Base-by-base conservation (phyloP, 2,329 filamentous ascomycete genomes). In the Dactylellina drechsleri region DNA sequence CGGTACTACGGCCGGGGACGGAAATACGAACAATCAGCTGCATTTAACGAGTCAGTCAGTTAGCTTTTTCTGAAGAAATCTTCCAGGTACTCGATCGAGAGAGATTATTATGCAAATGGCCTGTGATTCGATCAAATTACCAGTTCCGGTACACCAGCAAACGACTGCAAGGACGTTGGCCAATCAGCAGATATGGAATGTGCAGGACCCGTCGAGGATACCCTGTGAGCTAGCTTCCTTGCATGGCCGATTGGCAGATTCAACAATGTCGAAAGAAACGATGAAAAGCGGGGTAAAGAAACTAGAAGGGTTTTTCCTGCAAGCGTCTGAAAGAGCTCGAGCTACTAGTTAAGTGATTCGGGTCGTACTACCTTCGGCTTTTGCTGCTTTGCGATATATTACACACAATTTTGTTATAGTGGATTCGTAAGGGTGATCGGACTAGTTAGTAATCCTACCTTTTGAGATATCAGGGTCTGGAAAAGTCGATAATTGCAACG, bases 281-380 rank as follows among this genome's bases (percentile, higher is more conserved):
- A 18, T 26, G 45, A 64, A 75, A 75, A 75, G 71, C 71, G 71
- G 71, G 71, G 71, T 75, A 68, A 36, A 36, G 5, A 36, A 36
- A 36, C 31, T 10, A 36, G 10, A 36, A 36, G 5, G 10, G 31
- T 3, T 36, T 36, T 36, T 36, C 31, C 31, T 36, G 31, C 31
- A 36, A 36, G 31, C 31, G 31, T 36, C 31, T 36, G 31, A 15
- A 23, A 52, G 23, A 36, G 26, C 47, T 52, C 15, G 43, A 18
- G 43, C 15, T n/a, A 47, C 15, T n/a, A 47, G 16, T 18, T 1
- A 47, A 47, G 43, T 10, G 10, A 36, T 36, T 36, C 31, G 10
- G 31, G 31, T 36, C 31, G 31, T 36, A 36, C 31, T 36, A 10
- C 31, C 31, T 36, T 36, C 31, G 31, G 31, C 10, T 10, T 36